A percentile compares a stretch with the other conserved stretches of the same genome.
These are phyloP conservation scores for Flaveria robusta DNA, from an alignment of 129 eudicot species.

Conservation along the genomic window DNA sequence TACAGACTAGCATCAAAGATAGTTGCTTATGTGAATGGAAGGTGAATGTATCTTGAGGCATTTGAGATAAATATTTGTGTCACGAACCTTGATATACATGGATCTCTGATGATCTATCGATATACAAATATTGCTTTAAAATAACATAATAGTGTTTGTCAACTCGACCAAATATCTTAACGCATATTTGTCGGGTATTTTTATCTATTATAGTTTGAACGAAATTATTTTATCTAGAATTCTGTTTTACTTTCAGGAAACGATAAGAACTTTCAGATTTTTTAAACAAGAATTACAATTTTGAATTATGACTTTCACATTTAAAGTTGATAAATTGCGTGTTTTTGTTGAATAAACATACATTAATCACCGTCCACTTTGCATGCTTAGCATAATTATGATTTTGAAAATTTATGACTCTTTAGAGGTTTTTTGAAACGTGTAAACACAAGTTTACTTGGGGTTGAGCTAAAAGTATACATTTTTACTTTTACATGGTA, in stretches of 20 bases:
- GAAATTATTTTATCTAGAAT: neutral
- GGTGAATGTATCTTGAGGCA: neutral
- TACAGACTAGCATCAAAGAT: neutral
- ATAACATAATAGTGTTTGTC: neutral
- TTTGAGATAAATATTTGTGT: neutral
- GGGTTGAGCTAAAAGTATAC: no score
- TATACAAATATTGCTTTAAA: neutral
- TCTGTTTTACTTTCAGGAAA: neutral
- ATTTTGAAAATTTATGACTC: neutral
- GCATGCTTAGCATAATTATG: slow-evolving; percentile 1
- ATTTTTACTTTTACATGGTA: no score
- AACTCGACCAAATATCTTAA: neutral
- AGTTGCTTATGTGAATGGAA: neutral
- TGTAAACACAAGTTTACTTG: neutral
- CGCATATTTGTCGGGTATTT: neutral
- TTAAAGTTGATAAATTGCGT: neutral
- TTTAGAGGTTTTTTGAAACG: neutral
- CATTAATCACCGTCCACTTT: neutral
- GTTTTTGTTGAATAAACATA: neutral
- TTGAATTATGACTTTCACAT: neutral
- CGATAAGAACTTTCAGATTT: neutral
- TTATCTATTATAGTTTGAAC: neutral
- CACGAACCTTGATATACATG: neutral
- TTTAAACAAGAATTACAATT: neutral
- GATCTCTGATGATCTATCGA: neutral